Evolutionary conservation across 2,329 filamentous ascomycete species (phyloP).

Genomic region (Fulvia fulva): DNA sequence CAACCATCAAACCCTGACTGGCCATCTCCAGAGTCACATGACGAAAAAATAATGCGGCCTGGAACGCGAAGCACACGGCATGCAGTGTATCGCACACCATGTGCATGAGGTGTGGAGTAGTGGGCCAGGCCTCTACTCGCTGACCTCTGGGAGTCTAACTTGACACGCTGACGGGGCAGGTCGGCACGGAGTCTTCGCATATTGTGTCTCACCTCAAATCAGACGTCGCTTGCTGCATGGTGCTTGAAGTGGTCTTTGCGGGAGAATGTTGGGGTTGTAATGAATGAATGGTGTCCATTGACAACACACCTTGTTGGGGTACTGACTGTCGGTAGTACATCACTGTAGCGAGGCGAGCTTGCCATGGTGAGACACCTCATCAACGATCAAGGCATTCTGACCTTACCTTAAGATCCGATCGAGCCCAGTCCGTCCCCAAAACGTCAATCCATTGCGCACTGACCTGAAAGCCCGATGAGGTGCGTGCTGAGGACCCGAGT

Average conservation of each 20-base stretch:
- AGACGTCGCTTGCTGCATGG: conserved; percentile 5
- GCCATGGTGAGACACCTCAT: not conserved
- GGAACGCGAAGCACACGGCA: not conserved
- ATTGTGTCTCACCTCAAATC: not conserved
- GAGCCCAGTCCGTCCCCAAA: not conserved
- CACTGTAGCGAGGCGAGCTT: not conserved
- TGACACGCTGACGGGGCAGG: not conserved
- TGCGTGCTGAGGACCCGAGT: not conserved
- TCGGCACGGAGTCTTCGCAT: conserved; percentile 1
- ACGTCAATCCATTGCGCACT: not conserved
- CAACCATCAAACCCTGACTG: not conserved
- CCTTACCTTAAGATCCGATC: too few species aligned
- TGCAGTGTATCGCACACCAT: not conserved
- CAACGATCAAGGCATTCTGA: not conserved
- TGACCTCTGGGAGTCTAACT: not conserved
- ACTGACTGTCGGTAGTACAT: too few species aligned
- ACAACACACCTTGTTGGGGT: not conserved
- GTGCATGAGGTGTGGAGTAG: not conserved
- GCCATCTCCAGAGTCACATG: not conserved
- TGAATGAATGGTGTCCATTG: not conserved
- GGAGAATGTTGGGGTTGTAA: too few species aligned
- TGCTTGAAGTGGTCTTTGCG: conserved; percentile 1
- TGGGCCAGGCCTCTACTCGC: conserved; percentile 2
- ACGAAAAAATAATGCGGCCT: not conserved
- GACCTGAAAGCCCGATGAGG: not conserved